Conservation (phyloP, 148 eudicot genomes). For the Chenopodium berlandieri region DNA sequence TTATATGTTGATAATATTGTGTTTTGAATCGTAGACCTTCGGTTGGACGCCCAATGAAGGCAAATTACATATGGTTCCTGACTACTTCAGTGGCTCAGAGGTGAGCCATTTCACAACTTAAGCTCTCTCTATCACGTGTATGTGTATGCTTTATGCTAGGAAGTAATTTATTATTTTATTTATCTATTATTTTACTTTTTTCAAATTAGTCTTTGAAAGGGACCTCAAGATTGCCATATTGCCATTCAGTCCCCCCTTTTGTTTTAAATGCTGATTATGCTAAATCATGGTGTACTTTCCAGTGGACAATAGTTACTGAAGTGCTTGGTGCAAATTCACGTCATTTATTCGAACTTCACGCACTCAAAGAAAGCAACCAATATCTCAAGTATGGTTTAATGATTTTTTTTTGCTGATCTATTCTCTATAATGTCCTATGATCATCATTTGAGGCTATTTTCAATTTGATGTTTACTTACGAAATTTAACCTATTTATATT, state of each 20-base stretch:
- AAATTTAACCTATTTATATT: background rate
- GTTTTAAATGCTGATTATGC: constrained; percentile 3
- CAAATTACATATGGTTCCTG: constrained; percentile 82
- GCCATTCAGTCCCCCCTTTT: background rate
- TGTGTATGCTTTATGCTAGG: background rate
- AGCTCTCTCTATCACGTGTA: background rate
- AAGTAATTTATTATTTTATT: background rate
- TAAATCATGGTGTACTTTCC: constrained; percentile 26
- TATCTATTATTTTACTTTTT: background rate
- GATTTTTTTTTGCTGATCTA: background rate
- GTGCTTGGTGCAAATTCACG: constrained; percentile 83
- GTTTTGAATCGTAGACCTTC: constrained; percentile 48
- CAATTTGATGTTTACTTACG: background rate
- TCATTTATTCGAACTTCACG: constrained; percentile 92
- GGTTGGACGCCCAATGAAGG: constrained; percentile 92
- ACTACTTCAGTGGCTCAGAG: constrained; percentile 79
- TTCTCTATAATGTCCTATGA: background rate
- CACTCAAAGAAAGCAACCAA: constrained; percentile 68
- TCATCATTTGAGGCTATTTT: background rate
- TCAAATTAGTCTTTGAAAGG: background rate
- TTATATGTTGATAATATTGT: background rate
- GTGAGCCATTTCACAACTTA: constrained; percentile 39
- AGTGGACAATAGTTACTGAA: constrained; percentile 76
- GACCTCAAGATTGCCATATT: background rate
- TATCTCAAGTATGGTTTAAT: constrained; percentile 51